Conservation (phyloP, 208 protist genomes). For the Acanthamoeba triangularis region DNA sequence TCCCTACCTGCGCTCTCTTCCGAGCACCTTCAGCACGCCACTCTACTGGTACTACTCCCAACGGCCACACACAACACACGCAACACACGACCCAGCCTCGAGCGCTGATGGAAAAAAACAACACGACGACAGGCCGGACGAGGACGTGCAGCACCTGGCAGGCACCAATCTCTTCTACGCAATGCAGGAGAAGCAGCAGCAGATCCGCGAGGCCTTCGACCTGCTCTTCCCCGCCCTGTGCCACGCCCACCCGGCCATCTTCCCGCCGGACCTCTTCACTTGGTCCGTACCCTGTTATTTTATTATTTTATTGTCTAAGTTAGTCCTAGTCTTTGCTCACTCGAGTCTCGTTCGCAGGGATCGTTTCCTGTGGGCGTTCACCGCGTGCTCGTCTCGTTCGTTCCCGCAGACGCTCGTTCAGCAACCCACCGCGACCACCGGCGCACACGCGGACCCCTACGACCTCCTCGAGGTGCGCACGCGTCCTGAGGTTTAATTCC, state of each 20-base stretch:
- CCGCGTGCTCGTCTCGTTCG: slow-evolving; percentile 8
- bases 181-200: slow-evolving; percentile 6
- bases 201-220: neutral
- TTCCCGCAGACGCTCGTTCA: slow-evolving; percentile 12
- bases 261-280: neutral
- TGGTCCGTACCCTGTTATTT: neutral
- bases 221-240: slow-evolving; percentile 9
- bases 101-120: neutral
- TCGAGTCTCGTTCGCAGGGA: neutral
- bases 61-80: neutral
- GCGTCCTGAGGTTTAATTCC: no score
- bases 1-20: slow-evolving; percentile 47
- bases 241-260: neutral
- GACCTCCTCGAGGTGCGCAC: neutral
- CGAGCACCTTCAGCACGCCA: neutral
- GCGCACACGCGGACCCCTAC: neutral
- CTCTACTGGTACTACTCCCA: slow-evolving; percentile 21
- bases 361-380: slow-evolving; percentile 24
- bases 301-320: neutral
- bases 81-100: neutral
- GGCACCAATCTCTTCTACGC: slow-evolving; percentile 62
- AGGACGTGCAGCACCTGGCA: neutral
- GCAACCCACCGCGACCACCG: neutral
- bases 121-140: neutral
- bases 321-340: neutral